Evolutionary conservation across 495 filamentous ascomycete species (phyloP).

Genomic region (Daldinia loculata): DNA sequence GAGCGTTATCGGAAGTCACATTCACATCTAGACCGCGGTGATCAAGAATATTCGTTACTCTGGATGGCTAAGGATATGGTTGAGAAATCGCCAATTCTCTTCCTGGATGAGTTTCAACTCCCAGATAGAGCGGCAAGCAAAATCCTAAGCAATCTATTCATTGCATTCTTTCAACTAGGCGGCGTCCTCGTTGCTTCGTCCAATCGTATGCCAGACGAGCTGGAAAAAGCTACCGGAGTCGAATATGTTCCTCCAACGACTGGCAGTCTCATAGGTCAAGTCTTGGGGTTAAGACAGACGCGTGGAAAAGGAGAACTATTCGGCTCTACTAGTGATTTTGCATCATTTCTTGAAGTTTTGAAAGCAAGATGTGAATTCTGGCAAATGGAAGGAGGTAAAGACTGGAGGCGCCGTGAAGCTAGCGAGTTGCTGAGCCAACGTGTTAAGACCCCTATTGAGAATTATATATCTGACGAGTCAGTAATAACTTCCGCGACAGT

Average conservation of each 20-base stretch:
- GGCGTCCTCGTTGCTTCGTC: conserved; percentile 76
- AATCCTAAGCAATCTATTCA: conserved; percentile 73
- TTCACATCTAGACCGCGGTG: conserved; percentile 31
- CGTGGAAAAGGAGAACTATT: conserved; percentile 51
- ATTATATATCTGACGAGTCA: conserved; percentile 6
- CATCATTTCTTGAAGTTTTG: conserved; percentile 70
- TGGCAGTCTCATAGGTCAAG: conserved; percentile 59
- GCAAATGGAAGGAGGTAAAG: conserved; percentile 72
- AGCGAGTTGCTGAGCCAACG: conserved; percentile 26
- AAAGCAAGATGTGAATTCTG: conserved; percentile 74
- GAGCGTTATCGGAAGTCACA: conserved; percentile 63
- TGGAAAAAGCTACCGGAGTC: conserved; percentile 71
- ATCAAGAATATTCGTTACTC: conserved; percentile 68
- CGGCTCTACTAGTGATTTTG: conserved; percentile 68
- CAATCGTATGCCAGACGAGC: conserved; percentile 77
- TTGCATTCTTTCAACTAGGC: conserved; percentile 76
- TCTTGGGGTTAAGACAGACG: conserved; percentile 46
- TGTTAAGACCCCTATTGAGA: conserved; percentile 3
- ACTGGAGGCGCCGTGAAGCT: conserved; percentile 67
- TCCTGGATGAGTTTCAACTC: conserved; percentile 78
- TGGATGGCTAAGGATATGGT: conserved; percentile 73
- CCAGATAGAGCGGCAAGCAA: conserved; percentile 74
- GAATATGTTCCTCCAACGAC: conserved; percentile 62
- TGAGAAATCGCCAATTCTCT: conserved; percentile 71
- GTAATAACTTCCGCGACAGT: conserved; percentile 10